Percentiles rank a stretch among this genome's conserved stretches.
Conservation (phyloP, 805 yeast genomes). For the Cyberlindnera samutprakarnensis region DNA sequence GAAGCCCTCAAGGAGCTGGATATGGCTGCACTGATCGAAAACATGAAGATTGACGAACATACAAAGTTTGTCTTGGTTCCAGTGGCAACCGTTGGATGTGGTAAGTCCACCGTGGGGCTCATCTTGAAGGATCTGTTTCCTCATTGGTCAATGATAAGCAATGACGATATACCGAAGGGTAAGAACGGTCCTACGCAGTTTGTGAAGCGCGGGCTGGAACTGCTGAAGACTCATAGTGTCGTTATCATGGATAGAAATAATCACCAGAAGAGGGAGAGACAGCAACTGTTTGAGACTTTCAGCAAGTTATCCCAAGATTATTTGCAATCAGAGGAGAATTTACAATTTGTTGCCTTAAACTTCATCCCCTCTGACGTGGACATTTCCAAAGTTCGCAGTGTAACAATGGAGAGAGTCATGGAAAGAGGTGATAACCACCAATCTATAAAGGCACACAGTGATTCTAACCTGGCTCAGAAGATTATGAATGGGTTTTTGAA, state of each 20-base stretch:
- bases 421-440: constrained; percentile 85
- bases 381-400: constrained; percentile 32
- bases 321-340: constrained; percentile 33
- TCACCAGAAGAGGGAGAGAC: constrained; percentile 62
- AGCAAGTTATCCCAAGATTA: constrained; percentile 34
- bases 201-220: constrained; percentile 37
- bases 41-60: constrained; percentile 26
- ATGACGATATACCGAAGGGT: constrained; percentile 57
- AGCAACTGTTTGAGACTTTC: constrained; percentile 52
- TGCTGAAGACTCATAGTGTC: constrained; percentile 33
- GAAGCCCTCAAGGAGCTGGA: constrained; percentile 32
- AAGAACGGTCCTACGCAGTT: constrained; percentile 40
- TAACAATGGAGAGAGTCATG: constrained; percentile 54
- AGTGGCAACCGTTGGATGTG: constrained; percentile 89
- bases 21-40: constrained; percentile 30
- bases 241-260: constrained; percentile 83
- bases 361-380: constrained; percentile 41
- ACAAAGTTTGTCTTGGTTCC: constrained; percentile 66
- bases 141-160: constrained; percentile 56
- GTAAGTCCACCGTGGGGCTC: constrained; percentile 77
- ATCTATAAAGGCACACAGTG: constrained; percentile 49
- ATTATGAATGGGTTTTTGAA: constrained; percentile 71
- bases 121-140: constrained; percentile 51
- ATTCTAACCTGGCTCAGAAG: constrained; percentile 43
- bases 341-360: constrained; percentile 61